Percentiles rank a stretch among this genome's conserved stretches.
Conservation (phyloP, 108 stramenopile genomes). For the Fistulifera pelliculosa region DNA sequence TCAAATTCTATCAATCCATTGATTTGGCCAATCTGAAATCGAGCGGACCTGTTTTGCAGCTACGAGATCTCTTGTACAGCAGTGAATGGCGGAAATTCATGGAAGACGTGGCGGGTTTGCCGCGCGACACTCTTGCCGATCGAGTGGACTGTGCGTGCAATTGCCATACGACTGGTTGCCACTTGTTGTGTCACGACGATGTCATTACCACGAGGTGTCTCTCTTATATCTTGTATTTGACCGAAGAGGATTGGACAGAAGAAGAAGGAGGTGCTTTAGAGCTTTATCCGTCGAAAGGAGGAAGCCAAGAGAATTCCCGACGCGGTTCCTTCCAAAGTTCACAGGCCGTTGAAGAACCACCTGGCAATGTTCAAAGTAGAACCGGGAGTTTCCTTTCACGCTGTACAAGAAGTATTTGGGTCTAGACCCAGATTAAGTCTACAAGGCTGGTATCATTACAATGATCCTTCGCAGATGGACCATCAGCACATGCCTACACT, state of each 20-base stretch:
- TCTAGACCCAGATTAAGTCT: conserved; percentile 86
- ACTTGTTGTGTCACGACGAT: conserved; percentile 96
- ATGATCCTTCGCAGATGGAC: conserved; percentile 26
- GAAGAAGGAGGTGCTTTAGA: conserved; percentile 90
- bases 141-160: conserved; percentile 93
- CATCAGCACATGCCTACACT: conserved; percentile 62
- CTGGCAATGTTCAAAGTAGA: conserved; percentile 89
- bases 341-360: conserved; percentile 79
- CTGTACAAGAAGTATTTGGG: conserved; percentile 94
- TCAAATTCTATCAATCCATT: conserved; percentile 86
- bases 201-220: conserved; percentile 91
- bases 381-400: conserved; percentile 89
- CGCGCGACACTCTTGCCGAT: conserved; percentile 51
- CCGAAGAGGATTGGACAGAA: conserved; percentile 63
- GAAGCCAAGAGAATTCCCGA: conserved; percentile 30
- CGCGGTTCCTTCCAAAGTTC: conserved; percentile 49
- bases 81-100: conserved; percentile 75
- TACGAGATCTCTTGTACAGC: conserved; percentile 80
- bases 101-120: conserved; percentile 61
- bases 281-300: conserved; percentile 55
- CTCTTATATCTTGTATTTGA: conserved; percentile 91
- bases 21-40: conserved; percentile 64
- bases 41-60: conserved; percentile 43
- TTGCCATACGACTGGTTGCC: conserved; percentile 89
- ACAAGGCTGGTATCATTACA: conserved; percentile 85